Evolutionary conservation across 352 stramenopile species (phyloP).

Genomic region (Albugo laibachii): DNA sequence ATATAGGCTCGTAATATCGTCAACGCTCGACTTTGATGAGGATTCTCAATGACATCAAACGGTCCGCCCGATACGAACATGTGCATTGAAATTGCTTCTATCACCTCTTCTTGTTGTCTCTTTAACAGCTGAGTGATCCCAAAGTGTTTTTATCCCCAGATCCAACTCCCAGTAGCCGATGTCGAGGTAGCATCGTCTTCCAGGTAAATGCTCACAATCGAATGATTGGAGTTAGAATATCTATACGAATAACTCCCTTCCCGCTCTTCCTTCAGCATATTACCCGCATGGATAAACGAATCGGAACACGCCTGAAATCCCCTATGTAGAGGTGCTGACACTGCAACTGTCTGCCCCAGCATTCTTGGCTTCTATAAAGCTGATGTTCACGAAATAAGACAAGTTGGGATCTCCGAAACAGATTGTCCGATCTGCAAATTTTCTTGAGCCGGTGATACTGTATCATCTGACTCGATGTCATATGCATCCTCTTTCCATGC

Average conservation of each 20-base stretch:
- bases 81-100: constrained; percentile 65
- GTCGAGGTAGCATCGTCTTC: neutral
- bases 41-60: constrained; percentile 59
- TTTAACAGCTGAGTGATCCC: constrained; percentile 32
- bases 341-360: neutral
- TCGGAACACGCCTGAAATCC: neutral
- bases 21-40: constrained; percentile 36
- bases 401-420: neutral
- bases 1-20: constrained; percentile 26
- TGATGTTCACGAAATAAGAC: neutral
- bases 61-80: constrained; percentile 57
- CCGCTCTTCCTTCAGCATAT: neutral
- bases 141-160: constrained; percentile 10
- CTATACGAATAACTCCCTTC: too few species aligned
- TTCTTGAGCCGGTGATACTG: constrained; percentile 15
- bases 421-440: constrained; percentile 9
- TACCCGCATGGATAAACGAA: neutral
- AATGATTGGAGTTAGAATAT: too few species aligned
- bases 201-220: too few species aligned
- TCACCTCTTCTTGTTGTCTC: constrained; percentile 40
- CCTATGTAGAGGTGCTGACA: neutral
- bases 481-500: too few species aligned
- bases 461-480: constrained; percentile 5
- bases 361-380: neutral
- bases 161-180: constrained; percentile 11